phyloP scores from a whole-genome alignment of 345 rosid genomes.

The Populus tremula region DNA sequence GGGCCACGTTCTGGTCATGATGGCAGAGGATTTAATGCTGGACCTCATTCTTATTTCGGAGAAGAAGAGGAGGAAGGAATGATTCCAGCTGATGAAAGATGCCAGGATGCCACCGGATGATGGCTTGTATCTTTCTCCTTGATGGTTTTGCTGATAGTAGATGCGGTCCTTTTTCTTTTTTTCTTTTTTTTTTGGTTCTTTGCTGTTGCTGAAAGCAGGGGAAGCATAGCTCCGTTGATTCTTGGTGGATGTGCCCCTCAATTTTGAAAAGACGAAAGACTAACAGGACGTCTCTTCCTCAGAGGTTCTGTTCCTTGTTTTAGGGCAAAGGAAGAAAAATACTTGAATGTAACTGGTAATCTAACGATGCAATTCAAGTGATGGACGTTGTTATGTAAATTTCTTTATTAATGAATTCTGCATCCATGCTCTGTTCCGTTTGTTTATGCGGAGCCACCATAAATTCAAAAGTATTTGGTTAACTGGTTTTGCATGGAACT shows the following conservation, averaged over 20 bases:
- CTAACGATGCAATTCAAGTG: background rate
- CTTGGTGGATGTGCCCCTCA: slow-evolving; percentile 3
- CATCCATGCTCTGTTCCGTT: no score
- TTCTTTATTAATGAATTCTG: background rate
- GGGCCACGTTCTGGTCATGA: background rate
- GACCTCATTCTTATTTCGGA: slow-evolving; percentile 9
- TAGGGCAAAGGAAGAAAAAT: background rate
- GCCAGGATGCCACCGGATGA: background rate
- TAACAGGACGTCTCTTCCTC: background rate
- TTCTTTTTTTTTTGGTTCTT: background rate
- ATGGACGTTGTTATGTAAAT: background rate
- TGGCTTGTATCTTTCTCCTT: background rate
- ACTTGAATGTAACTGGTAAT: background rate
- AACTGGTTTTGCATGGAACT: no score
- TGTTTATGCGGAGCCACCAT: background rate
- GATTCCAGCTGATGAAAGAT: slow-evolving; percentile 26
- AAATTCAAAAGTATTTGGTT: no score
- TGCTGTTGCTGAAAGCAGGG: background rate
- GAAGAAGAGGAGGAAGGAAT: slow-evolving; percentile 48
- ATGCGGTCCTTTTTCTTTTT: background rate
- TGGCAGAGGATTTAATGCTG: slow-evolving; percentile 1
- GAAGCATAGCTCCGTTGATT: slow-evolving; percentile 7
- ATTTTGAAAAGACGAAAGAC: background rate
- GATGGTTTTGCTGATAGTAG: background rate
- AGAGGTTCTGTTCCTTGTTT: background rate